These are phyloP conservation scores for Cyclotella kingstonii DNA, from an alignment of 108 stramenopile genomes.

Conservation along the genomic window DNA sequence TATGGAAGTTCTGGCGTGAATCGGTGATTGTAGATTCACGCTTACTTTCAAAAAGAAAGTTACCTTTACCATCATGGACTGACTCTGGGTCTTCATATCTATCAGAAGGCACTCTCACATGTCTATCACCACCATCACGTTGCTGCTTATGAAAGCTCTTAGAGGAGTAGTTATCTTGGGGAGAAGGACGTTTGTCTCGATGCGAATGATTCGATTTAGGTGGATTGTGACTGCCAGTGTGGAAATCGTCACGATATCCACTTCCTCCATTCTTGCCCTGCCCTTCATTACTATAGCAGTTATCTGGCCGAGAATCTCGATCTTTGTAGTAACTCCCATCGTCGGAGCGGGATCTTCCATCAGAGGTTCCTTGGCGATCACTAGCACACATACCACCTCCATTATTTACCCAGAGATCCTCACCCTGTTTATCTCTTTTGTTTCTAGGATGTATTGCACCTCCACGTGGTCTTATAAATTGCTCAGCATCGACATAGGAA, in stretches of 20 bases:
- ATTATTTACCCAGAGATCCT: not conserved
- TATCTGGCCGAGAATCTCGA: constrained; percentile 13
- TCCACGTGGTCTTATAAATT: constrained; percentile 69
- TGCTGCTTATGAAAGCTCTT: constrained; percentile 11
- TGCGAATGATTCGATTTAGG: constrained; percentile 1
- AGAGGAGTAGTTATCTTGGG: constrained; percentile 6
- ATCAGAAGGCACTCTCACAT: constrained; percentile 15
- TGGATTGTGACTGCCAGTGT: constrained; percentile 17
- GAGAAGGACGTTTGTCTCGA: constrained; percentile 1
- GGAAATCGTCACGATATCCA: constrained; percentile 19
- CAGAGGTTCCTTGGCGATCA: constrained; percentile 16
- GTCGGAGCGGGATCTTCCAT: constrained; percentile 6
- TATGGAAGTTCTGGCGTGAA: constrained; percentile 5
- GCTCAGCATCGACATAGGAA: constrained; percentile 58
- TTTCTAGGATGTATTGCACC: constrained; percentile 50
- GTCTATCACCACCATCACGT: constrained; percentile 11
- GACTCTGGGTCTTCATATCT: constrained; percentile 18
- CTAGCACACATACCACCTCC: not conserved
- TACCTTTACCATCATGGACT: constrained; percentile 14
- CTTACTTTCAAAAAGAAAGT: not conserved
- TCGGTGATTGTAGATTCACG: not conserved
- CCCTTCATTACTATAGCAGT: constrained; percentile 9
- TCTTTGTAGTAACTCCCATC: constrained; percentile 5
- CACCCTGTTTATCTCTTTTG: constrained; percentile 37
- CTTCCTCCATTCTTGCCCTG: constrained; percentile 24